Conservation (phyloP, 108 stramenopile genomes). For the Aurantiochytrium sp. region DNA sequence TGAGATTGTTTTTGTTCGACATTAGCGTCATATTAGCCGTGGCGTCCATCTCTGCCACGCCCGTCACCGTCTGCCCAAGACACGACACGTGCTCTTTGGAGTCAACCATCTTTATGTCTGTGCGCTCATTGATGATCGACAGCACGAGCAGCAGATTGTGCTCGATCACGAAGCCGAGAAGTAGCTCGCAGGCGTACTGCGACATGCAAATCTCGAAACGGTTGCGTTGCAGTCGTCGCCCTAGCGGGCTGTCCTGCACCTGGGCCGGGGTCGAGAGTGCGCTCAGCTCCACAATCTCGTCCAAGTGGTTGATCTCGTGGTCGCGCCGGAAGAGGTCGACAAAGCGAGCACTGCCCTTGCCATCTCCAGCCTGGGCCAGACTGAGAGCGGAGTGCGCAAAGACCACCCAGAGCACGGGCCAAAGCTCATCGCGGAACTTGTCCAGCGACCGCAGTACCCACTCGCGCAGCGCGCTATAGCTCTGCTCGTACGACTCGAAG, state of each 20-base stretch:
- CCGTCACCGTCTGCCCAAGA: background rate
- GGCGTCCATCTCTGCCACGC: slow-evolving; percentile 2
- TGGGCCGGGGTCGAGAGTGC: background rate
- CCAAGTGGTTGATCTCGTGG: slow-evolving; percentile 7
- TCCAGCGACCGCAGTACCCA: background rate
- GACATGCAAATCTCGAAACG: background rate
- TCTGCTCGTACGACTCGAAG: background rate
- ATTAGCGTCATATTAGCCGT: background rate
- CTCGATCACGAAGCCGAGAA: background rate
- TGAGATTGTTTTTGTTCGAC: background rate
- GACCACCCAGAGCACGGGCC: slow-evolving; percentile 2
- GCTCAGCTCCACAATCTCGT: background rate
- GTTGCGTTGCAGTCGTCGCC: background rate
- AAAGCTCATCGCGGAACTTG: background rate
- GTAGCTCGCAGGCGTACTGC: background rate
- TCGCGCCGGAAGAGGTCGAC: background rate
- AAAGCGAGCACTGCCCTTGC: background rate
- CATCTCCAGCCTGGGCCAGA: background rate
- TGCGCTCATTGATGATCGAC: background rate
- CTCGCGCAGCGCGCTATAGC: background rate
- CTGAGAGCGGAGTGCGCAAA: background rate
- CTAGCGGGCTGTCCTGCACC: background rate
- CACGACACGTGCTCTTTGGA: background rate
- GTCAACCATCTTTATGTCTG: background rate
- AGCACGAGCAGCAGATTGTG: slow-evolving; percentile 4